These are phyloP conservation scores for Phialemoniopsis sp. DNA, from an alignment of 2,329 filamentous ascomycete genomes.

Conservation along the genomic window DNA sequence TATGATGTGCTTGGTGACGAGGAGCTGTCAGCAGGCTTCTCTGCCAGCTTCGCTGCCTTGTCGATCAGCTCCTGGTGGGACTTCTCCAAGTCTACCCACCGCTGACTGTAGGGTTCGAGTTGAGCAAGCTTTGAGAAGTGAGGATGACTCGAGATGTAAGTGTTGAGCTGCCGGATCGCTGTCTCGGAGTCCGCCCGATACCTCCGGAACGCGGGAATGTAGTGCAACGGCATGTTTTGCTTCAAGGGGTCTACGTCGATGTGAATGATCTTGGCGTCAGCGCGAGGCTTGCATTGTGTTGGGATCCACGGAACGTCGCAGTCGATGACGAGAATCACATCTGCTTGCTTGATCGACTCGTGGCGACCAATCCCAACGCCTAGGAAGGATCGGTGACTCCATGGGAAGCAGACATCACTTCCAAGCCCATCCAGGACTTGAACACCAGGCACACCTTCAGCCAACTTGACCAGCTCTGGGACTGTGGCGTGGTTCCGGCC, in stretches of 20 bases:
- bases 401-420: conserved; percentile 39
- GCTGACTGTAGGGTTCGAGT: neutral
- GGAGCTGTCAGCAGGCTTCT: neutral
- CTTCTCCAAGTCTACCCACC: conserved; percentile 3
- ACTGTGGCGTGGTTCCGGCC: conserved; percentile 38
- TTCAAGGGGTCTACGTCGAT: conserved; percentile 66
- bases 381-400: conserved; percentile 28
- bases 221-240: conserved; percentile 54
- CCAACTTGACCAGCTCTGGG: conserved; percentile 36
- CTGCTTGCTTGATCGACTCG: conserved; percentile 54
- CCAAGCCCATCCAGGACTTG: conserved; percentile 42
- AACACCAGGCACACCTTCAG: conserved; percentile 39
- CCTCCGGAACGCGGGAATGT: conserved; percentile 46
- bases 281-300: conserved; percentile 54
- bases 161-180: conserved; percentile 24
- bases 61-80: neutral
- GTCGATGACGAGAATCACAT: conserved; percentile 62
- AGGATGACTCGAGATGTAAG: conserved; percentile 9
- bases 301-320: conserved; percentile 69
- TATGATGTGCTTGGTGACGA: conserved; percentile 29
- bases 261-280: conserved; percentile 56
- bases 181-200: conserved; percentile 47
- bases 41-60: neutral
- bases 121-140: too few species aligned
- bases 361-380: conserved; percentile 32